phyloP scores from a whole-genome alignment of 2,329 filamentous ascomycete species.

The Graphiopsis chlorocephala region DNA sequence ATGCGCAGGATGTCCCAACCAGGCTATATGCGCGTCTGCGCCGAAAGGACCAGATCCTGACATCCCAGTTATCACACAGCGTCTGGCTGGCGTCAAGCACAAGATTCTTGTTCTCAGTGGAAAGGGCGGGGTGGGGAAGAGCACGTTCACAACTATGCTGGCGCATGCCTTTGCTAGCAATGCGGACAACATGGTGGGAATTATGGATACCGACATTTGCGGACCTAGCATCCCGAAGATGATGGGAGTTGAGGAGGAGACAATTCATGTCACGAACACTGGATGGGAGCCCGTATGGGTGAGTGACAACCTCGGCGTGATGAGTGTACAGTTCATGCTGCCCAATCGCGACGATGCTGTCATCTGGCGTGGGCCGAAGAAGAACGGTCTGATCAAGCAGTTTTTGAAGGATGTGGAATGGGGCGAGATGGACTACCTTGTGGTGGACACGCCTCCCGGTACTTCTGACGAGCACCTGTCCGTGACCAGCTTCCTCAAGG shows the following conservation, averaged over 20 bases:
- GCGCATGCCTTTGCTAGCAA: constrained; percentile 86
- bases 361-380: constrained; percentile 97
- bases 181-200: constrained; percentile 73
- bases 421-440: constrained; percentile 88
- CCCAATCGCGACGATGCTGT: constrained; percentile 90
- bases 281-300: constrained; percentile 98
- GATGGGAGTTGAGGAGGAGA: constrained; percentile 95
- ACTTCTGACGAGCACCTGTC: constrained; percentile 94
- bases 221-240: constrained; percentile 96
- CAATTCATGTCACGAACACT: constrained; percentile 81
- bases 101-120: constrained; percentile 91
- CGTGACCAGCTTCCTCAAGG: constrained; percentile 87
- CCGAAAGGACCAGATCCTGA: constrained; percentile 96
- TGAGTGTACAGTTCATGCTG: constrained; percentile 98
- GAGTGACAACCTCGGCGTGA: constrained; percentile 86
- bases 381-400: constrained; percentile 97
- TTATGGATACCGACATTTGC: constrained; percentile 98
- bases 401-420: constrained; percentile 98
- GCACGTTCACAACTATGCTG: constrained; percentile 84
- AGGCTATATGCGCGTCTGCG: constrained; percentile 88
- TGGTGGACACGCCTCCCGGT: constrained; percentile 93
- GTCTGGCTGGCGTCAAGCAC: constrained; percentile 77
- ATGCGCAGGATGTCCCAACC: constrained; percentile 93
- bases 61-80: constrained; percentile 80
- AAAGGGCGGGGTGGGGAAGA: constrained; percentile 96